Percentiles rank a stretch among this genome's conserved stretches.
phyloP scores from a whole-genome alignment of 2,329 filamentous ascomycete genomes.

The Xylaria sp. region DNA sequence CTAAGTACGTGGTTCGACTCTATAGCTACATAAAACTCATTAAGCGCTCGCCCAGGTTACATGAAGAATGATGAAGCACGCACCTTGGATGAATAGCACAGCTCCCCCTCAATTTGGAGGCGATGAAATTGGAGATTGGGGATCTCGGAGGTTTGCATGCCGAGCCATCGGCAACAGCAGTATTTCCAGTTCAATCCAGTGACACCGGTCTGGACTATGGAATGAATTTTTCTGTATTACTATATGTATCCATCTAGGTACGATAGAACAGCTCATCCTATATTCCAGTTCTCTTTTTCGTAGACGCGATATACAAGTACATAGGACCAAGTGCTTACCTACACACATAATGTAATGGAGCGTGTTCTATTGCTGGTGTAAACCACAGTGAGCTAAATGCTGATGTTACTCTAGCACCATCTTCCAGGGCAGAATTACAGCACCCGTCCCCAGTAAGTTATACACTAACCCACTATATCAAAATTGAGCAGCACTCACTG shows the following conservation, averaged over 20 bases:
- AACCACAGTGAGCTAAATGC: background rate
- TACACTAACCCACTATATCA: background rate
- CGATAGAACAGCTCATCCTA: too few relatives aligned
- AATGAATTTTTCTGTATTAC: background rate
- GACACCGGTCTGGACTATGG: background rate
- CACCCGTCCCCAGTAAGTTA: background rate
- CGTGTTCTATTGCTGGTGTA: background rate
- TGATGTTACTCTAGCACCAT: background rate
- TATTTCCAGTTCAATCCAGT: background rate
- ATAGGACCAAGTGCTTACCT: background rate
- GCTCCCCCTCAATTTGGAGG: background rate
- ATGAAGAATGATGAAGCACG: background rate
- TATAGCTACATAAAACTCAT: background rate
- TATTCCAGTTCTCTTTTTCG: too few relatives aligned
- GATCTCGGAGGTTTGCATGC: conserved; percentile 24
- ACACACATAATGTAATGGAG: background rate
- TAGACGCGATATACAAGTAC: too few relatives aligned
- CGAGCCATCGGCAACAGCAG: background rate
- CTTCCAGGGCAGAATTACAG: background rate
- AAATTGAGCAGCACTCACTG: background rate
- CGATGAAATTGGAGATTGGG: conserved; percentile 15
- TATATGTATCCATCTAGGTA: too few relatives aligned
- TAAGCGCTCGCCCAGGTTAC: too few relatives aligned
- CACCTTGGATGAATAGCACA: background rate
- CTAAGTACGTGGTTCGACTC: background rate